Base-by-base conservation (phyloP, 2,329 filamentous ascomycete genomes). In the Trichoderma sp. region DNA sequence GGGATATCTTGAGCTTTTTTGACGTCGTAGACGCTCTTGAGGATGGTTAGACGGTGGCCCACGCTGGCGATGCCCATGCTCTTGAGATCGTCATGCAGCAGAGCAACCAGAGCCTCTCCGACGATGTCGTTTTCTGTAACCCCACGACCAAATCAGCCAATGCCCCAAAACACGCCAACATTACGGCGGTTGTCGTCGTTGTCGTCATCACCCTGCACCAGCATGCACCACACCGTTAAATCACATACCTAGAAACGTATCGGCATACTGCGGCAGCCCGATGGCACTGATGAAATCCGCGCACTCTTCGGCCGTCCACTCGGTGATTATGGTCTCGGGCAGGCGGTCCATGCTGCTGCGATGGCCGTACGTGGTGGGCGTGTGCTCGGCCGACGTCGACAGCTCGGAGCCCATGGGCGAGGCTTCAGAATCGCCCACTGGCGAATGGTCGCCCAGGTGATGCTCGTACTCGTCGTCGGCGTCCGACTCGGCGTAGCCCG, bases 21-120 rank as follows among this genome's bases (percentile, higher is more conserved):
- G 76, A 95, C 90, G 76, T 98, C 94, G 81, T 97, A 98, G 65
- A 98, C 93, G 74, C 90, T 94, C 82, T 97, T 98, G 68, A 99
- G 85, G 68, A 99, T 96, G 25, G 93, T 97, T 74, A 99, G 84
- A 69, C 95, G 90, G 81, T 99, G 95, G 48, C 95, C 95, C 57
- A 97, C 93, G 80, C 94, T 98, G 70, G 85, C 84, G 71, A 99
- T 92, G 57, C 94, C 94, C 89, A 98, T 94, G 76, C 96, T 93
- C 80, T 96, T 97, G 74, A 99, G 83, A 77, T 98, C 94, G 67
- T 97, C 92, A 77, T 98, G 95, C 71, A 92, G 90, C 71, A 99
- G 82, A 48, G 92, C 92, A 67, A 97, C 88, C 70, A 99, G 83
- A 63, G 92, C 94, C 78, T 98, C 93, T 71, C 95, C 95, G 42